A percentile compares a stretch with the other conserved stretches of the same genome.
Evolutionary conservation across 2,329 filamentous ascomycete genomes (phyloP).

Genomic region (Tolypocladium inflatum): DNA sequence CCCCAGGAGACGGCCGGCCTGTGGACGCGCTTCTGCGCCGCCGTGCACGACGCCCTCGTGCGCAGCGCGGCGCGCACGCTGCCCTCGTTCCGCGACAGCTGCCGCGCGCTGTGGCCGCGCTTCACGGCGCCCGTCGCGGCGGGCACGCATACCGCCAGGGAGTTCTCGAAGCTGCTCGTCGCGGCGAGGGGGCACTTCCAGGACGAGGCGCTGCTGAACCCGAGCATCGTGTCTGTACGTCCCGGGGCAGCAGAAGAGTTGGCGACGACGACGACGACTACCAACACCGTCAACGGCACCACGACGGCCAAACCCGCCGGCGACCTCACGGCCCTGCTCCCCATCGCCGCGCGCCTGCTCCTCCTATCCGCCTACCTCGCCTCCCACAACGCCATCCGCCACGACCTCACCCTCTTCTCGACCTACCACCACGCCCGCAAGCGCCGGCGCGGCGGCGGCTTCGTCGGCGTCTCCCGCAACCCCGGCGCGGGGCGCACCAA

Average conservation of each 20-base stretch:
- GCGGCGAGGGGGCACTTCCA: constrained; percentile 61
- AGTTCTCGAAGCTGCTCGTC: constrained; percentile 78
- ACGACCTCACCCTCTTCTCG: constrained; percentile 68
- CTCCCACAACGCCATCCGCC: constrained; percentile 67
- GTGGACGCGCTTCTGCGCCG: constrained; percentile 72
- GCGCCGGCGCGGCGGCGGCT: constrained; percentile 39
- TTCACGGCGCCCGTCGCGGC: constrained; percentile 72
- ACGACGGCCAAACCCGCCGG: constrained; percentile 7
- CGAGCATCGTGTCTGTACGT: constrained; percentile 39
- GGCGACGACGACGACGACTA: not conserved
- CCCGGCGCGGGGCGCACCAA: constrained; percentile 27
- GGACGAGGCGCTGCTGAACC: constrained; percentile 60
- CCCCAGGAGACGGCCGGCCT: constrained; percentile 52
- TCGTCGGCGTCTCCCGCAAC: constrained; percentile 18
- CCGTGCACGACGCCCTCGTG: constrained; percentile 79
- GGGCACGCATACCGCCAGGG: constrained; percentile 64
- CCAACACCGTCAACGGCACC: not conserved
- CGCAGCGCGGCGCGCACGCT: constrained; percentile 75
- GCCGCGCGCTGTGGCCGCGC: constrained; percentile 69
- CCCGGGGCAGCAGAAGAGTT: not conserved
- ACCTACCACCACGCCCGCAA: constrained; percentile 50
- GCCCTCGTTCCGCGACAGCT: constrained; percentile 59
- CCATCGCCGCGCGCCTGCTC: constrained; percentile 63
- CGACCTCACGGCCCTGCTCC: constrained; percentile 50
- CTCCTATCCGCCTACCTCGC: constrained; percentile 72